These are phyloP conservation scores for Ambrosia artemisiifolia DNA, from an alignment of 129 eudicot genomes.

Conservation along the genomic window DNA sequence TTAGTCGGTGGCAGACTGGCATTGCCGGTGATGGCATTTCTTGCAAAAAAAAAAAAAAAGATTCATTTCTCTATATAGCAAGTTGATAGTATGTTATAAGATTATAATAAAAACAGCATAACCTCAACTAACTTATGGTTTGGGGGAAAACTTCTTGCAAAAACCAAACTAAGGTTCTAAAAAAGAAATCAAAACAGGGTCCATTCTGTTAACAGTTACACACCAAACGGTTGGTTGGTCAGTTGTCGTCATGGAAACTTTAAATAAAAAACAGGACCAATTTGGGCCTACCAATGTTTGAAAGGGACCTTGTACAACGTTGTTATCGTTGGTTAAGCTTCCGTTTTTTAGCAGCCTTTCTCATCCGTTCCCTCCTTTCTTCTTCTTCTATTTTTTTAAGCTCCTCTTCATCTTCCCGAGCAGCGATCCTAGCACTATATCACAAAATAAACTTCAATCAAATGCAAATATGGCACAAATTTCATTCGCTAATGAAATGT, in stretches of 20 bases:
- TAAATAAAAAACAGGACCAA: constrained; percentile 5
- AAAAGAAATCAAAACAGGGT: neutral
- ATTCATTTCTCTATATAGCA: neutral
- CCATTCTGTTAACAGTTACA: neutral
- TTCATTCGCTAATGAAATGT: neutral
- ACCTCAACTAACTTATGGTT: constrained; percentile 12
- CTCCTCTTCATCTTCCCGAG: constrained; percentile 78
- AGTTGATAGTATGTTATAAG: neutral
- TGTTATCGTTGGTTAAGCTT: constrained; percentile 9
- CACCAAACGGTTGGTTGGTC: neutral
- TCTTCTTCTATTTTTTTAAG: constrained; percentile 64
- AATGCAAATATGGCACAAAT: neutral
- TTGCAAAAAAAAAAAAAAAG: neutral
- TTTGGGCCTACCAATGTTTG: constrained; percentile 11
- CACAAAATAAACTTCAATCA: constrained; percentile 17
- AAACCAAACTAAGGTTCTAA: neutral
- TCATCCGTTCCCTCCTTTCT: constrained; percentile 18
- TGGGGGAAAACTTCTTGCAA: neutral
- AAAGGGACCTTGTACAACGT: neutral
- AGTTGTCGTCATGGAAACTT: neutral
- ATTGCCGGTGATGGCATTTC: neutral
- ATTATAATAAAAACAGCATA: constrained; percentile 1
- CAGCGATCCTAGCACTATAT: constrained; percentile 64
- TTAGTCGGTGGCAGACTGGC: neutral
- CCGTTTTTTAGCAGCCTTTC: constrained; percentile 2